Evolutionary conservation across 768 basidiomycete genomes (phyloP).

Genomic region (Cantharellus anzutake): DNA sequence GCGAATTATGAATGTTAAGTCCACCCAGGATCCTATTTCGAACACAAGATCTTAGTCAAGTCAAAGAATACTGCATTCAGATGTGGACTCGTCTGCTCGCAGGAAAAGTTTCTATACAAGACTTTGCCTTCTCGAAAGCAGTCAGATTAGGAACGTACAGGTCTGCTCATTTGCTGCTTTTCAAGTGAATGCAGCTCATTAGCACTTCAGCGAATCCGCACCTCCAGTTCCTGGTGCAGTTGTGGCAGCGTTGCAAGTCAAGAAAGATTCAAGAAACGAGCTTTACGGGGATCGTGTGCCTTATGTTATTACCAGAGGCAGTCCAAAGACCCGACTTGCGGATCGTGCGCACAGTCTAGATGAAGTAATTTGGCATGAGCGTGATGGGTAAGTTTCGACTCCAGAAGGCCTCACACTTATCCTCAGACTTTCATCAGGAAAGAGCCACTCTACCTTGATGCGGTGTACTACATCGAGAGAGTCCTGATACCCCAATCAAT

Average conservation of each 20-base stretch:
- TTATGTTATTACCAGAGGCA: conserved; percentile 62
- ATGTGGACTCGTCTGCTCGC: conserved; percentile 76
- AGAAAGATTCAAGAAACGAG: conserved; percentile 36
- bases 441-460: conserved; percentile 51
- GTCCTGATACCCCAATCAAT: conserved; percentile 82
- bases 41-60: conserved; percentile 68
- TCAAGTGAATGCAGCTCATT: not conserved
- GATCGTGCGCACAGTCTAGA: conserved; percentile 40
- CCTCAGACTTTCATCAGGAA: not conserved
- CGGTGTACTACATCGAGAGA: conserved; percentile 68
- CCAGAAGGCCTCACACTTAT: not conserved
- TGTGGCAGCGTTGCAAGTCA: conserved; percentile 67
- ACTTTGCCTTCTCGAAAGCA: conserved; percentile 90
- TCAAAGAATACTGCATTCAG: conserved; percentile 72
- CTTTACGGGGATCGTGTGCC: conserved; percentile 90
- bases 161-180: conserved; percentile 21
- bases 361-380: not conserved
- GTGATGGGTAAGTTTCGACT: conserved; percentile 27
- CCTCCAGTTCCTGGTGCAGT: conserved; percentile 84
- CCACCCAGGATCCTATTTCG: conserved; percentile 64
- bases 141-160: conserved; percentile 88
- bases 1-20: not conserved
- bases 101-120: conserved; percentile 65
- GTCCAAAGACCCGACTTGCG: conserved; percentile 42
- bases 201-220: conserved; percentile 42